Conservation (phyloP, 1,284 basidiomycete genomes). For the Puccinia horiana region DNA sequence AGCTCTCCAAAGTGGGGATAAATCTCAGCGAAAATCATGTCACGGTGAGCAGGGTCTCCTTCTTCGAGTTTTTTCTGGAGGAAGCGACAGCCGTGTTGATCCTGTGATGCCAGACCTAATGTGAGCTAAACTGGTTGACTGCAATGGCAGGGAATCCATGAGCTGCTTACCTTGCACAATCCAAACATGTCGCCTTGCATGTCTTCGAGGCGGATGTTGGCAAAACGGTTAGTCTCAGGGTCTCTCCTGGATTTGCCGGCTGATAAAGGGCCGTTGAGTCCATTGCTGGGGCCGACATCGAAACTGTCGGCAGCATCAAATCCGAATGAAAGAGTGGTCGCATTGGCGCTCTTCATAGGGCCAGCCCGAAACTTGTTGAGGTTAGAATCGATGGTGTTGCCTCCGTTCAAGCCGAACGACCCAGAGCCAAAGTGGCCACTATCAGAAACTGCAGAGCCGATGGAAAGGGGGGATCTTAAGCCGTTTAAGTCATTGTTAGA, state of each 20-base stretch:
- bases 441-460: conserved; percentile 5
- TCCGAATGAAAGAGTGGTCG: conserved; percentile 25
- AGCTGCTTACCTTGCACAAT: conserved; percentile 36
- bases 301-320: conserved; percentile 36
- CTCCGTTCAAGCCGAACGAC: conserved; percentile 16
- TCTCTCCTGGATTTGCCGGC: conserved; percentile 15
- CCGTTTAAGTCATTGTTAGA: conserved; percentile 16
- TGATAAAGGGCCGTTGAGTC: neutral
- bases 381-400: conserved; percentile 6
- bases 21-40: conserved; percentile 99
- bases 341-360: conserved; percentile 3
- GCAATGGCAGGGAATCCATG: neutral
- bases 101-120: conserved; percentile 68
- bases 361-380: conserved; percentile 13
- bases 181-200: conserved; percentile 67
- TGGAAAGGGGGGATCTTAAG: conserved; percentile 24
- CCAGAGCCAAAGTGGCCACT: conserved; percentile 10
- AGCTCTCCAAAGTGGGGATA: conserved; percentile 96
- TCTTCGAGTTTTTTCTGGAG: conserved; percentile 99
- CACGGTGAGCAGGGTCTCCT: conserved; percentile 85
- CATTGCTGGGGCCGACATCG: neutral
- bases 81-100: conserved; percentile 98
- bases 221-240: conserved; percentile 80
- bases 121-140: conserved; percentile 69
- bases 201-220: conserved; percentile 91